Percentiles rank a stretch among this genome's conserved stretches.
phyloP scores from a whole-genome alignment of 768 basidiomycete genomes.

The Dioszegia aurantiaca region DNA sequence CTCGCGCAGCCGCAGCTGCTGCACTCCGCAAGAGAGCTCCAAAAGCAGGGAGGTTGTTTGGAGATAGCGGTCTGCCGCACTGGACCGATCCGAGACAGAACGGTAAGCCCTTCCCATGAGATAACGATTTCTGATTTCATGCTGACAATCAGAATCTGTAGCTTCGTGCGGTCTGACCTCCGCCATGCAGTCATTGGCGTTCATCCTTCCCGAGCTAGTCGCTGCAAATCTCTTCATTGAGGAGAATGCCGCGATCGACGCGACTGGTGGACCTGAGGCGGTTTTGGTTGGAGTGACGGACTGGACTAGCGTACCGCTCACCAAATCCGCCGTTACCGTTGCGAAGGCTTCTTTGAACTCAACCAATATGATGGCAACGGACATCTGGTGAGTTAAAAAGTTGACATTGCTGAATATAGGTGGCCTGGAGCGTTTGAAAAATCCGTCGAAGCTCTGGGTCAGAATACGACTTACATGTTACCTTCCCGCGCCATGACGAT shows the following conservation, averaged over 20 bases:
- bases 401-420: background rate
- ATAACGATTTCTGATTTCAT: background rate
- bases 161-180: conserved; percentile 7
- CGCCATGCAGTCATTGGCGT: conserved; percentile 1
- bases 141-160: conserved; percentile 6
- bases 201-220: background rate
- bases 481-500: conserved; percentile 7
- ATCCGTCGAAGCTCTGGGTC: conserved; percentile 5
- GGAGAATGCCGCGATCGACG: background rate
- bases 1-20: too few relatives aligned
- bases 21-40: background rate
- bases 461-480: conserved; percentile 7
- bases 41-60: background rate
- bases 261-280: background rate
- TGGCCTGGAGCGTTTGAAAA: conserved; percentile 14
- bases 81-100: conserved; percentile 13
- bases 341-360: background rate
- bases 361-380: conserved; percentile 7
- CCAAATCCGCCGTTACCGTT: conserved; percentile 4
- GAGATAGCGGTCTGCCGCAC: background rate
- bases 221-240: background rate
- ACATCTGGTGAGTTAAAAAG: conserved; percentile 2
- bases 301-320: background rate
- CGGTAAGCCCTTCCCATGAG: background rate
- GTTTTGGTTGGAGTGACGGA: conserved; percentile 3